These are phyloP conservation scores for Lactarius deliciosus DNA, from an alignment of 768 basidiomycete species.

Conservation along the genomic window DNA sequence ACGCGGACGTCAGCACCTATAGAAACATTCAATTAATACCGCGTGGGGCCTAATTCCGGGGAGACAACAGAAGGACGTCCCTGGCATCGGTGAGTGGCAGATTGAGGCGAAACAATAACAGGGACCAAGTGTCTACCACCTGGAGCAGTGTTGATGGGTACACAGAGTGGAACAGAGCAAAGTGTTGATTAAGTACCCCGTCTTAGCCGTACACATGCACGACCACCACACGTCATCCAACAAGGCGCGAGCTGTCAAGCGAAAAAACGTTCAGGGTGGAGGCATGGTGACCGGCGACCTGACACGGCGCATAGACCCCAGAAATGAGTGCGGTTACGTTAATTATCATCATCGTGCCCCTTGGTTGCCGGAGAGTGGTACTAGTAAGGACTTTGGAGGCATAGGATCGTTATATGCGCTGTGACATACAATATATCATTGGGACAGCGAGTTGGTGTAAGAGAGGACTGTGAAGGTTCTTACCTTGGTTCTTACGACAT, in stretches of 20 bases:
- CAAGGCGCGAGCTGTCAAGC: neutral
- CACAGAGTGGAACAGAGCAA: neutral
- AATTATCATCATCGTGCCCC: neutral
- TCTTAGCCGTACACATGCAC: neutral
- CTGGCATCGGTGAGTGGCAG: neutral
- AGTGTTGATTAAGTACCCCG: neutral
- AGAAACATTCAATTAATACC: neutral
- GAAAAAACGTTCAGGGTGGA: neutral
- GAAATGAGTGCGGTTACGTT: neutral
- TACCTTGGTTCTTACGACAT: no score
- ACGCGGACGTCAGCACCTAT: neutral
- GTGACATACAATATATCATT: neutral
- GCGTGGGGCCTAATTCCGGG: neutral
- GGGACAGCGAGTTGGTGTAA: neutral
- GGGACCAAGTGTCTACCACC: neutral
- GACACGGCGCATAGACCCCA: neutral
- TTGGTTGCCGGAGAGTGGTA: neutral
- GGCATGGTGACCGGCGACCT: neutral
- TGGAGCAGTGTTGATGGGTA: neutral
- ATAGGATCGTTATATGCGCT: neutral
- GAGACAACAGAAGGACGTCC: neutral
- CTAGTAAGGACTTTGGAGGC: neutral
- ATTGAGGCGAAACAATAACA: neutral
- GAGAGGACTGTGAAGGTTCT: no score
- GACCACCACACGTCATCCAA: neutral